Evolutionary conservation across 208 protist species (phyloP), one percentile per base, ranked within the genome.

Genomic region (Trypanosoma avium): DNA sequence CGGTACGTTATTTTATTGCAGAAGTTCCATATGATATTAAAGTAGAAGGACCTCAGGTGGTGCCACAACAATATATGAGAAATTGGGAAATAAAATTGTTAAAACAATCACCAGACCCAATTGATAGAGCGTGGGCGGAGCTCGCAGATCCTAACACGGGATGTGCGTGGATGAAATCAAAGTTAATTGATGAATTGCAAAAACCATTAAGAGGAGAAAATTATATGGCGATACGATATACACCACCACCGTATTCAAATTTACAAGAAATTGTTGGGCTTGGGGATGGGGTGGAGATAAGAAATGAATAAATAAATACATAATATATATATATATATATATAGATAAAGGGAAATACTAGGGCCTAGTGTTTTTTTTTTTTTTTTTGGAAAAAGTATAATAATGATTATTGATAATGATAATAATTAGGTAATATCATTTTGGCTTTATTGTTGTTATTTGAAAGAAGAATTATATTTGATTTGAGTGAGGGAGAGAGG

Each of bases 211-310:
- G 84, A 26, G 88, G 88, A 17, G 84, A 88, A 17, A 61, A 88
- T 45, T 96, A 96, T 75, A 94, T 94, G 88, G 66, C 77, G 13
- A 73, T 66, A 3, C 87, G 91, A 49, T 96, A 96, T 84, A 92
- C 87, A 10, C 86, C 86, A 26, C 90, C 90, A 15, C 90, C 86
- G 32, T 90, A 96, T 70, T 77, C 80, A 8, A 61, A 84, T 22
- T 63, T 96, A 7, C 70, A 79, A 47, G 56, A 72, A 4, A 82
- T 84, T 5, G 63, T 94, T 5, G 82, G 84, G 3, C 84, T 93
- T 60, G 26, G 48, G 13, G 68, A 63, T 42, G 60, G 57, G n/a
- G 47, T 13, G 7, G 13, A 46, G 29, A 19, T 38, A 17, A 27
- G 60, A 36, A 36, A 57, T 2, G 24, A 59, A 27, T 33, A 62